A percentile compares a stretch with the other conserved stretches of the same genome.
phyloP scores from a whole-genome alignment of 805 yeast species.

The Metschnikowia santaceciliae region DNA sequence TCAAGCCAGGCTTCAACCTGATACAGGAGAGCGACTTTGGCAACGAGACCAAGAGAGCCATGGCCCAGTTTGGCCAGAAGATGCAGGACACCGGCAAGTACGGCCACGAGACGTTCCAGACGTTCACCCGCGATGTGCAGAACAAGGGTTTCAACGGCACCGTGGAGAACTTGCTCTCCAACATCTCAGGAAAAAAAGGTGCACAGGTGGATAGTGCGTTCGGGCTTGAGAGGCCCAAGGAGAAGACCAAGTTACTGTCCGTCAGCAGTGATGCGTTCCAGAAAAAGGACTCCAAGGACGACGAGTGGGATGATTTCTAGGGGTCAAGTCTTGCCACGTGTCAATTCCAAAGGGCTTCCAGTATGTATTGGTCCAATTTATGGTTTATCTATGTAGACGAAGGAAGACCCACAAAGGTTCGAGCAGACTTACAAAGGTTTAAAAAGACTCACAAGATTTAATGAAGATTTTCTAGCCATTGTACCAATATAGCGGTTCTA shows the following conservation, averaged over 20 bases:
- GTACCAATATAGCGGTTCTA: too few relatives aligned
- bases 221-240: slow-evolving; percentile 57
- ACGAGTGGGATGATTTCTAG: slow-evolving; percentile 67
- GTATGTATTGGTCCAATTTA: too few relatives aligned
- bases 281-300: slow-evolving; percentile 33
- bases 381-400: too few relatives aligned
- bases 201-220: slow-evolving; percentile 57
- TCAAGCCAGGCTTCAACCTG: slow-evolving; percentile 85
- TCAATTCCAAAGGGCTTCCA: too few relatives aligned
- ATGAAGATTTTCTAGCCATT: too few relatives aligned
- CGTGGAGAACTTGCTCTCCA: slow-evolving; percentile 41
- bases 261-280: slow-evolving; percentile 35
- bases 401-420: too few relatives aligned
- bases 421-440: too few relatives aligned
- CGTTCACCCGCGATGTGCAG: slow-evolving; percentile 47
- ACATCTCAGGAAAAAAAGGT: slow-evolving; percentile 45
- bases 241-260: slow-evolving; percentile 42
- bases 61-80: slow-evolving; percentile 92
- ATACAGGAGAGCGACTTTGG: slow-evolving; percentile 74
- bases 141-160: slow-evolving; percentile 35
- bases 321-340: not conserved
- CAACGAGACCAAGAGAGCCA: slow-evolving; percentile 82
- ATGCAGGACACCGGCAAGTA: slow-evolving; percentile 83
- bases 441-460: too few relatives aligned
- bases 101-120: slow-evolving; percentile 64